Evolutionary conservation across 2,329 filamentous ascomycete species (phyloP).

Genomic region (Xylariomycetidae sp.): DNA sequence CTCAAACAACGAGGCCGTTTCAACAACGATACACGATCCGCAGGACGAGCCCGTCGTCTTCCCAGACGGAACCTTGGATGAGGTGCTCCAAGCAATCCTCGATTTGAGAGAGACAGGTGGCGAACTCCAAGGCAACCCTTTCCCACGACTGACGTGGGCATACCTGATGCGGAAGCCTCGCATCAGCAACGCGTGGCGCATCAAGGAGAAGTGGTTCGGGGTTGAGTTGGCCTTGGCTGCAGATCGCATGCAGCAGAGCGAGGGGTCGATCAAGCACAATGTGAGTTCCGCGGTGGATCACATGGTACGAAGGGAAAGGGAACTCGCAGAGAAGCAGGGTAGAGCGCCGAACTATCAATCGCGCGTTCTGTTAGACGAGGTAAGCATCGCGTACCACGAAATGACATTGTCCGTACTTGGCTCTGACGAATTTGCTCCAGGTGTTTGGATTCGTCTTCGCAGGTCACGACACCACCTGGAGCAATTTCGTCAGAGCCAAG

Average conservation of each 20-base stretch:
- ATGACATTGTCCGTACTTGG: not conserved
- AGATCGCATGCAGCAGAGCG: not conserved
- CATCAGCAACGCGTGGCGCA: not conserved
- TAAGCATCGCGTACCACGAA: not conserved
- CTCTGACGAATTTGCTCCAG: conserved; percentile 7
- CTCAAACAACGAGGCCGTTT: too few relatives aligned
- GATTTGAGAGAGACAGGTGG: not conserved
- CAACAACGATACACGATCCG: too few relatives aligned
- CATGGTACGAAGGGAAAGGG: not conserved
- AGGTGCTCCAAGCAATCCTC: not conserved
- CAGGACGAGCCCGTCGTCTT: not conserved
- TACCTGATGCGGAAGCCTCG: not conserved
- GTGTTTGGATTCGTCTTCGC: conserved; percentile 23
- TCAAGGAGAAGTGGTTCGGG: not conserved
- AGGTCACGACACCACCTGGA: conserved; percentile 24
- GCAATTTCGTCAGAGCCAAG: not conserved
- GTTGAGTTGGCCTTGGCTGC: not conserved
- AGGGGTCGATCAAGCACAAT: not conserved
- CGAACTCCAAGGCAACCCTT: not conserved
- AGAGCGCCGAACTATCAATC: not conserved
- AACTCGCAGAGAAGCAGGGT: not conserved
- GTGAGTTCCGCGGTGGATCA: not conserved
- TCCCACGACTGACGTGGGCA: not conserved
- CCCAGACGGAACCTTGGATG: conserved; percentile 13
- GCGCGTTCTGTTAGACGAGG: not conserved